Evolutionary conservation across 2,329 filamentous ascomycete species (phyloP), one percentile per base, ranked within the genome.

Genomic region (Ophiocordyceps camponoti-saundersi): DNA sequence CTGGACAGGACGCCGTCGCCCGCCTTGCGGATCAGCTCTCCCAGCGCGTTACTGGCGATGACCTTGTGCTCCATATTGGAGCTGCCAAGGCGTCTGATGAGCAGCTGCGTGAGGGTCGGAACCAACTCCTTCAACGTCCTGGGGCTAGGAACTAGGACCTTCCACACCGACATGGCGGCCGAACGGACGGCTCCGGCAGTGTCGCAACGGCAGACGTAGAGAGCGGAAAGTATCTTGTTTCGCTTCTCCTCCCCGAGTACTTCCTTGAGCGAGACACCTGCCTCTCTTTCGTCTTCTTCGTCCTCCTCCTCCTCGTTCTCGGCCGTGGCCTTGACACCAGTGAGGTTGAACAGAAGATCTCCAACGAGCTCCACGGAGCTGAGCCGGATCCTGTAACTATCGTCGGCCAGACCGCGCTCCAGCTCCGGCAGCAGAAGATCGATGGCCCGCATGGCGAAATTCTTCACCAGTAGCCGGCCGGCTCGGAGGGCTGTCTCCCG

Each of bases 61-160:
- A 95, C 84, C 70, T 95, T 96, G 65, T 98, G 92, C 63, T 98
- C 92, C 82, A 94, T 89, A 59, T 95, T 96, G 43, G 89, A 84
- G 62, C 89, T 96, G 51, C 88, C 92, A 55, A 98, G 76, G 44
- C 92, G 85, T 49, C 86, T 80, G 61, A 98, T 96, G 56, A 98
- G 83, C 52, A 98, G 79, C 61, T 95, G 89, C 6, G 88, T 94
- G 50, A 98, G 80, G 1, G 88, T 95, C 42, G 92, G 90, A 44
- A 95, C 83, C 57, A 98, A 77, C 61, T 98, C 92, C 68, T 95
- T 95, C 57, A 98, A 79, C 15, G 85, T 95, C 54, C 81, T 82
- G 30, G 92, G 92, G 50, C 84, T 90, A 48, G 90, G 85, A 44
- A 98, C 92, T 57, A 96, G 72, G 49, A 89, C 89, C 69, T 98